phyloP scores from a whole-genome alignment of 2,329 filamentous ascomycete genomes.

The Fusarium redolens region DNA sequence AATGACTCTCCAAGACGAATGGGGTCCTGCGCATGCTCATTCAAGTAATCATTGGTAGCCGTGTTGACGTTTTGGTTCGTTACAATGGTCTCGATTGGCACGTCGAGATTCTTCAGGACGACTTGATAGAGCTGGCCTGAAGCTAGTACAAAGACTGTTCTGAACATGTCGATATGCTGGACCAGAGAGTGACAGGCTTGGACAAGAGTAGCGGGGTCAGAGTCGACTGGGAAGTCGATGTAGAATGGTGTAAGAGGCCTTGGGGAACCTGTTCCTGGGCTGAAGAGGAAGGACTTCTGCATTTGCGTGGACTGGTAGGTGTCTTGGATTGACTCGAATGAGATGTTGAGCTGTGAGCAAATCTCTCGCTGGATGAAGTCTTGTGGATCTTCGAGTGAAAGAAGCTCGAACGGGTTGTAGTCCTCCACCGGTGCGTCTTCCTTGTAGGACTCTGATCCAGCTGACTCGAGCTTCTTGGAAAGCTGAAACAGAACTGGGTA shows the following conservation, averaged over 20 bases:
- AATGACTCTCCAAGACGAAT: not conserved
- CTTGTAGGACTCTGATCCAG: not conserved
- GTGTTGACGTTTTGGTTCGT: constrained; percentile 1
- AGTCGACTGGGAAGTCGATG: constrained; percentile 1
- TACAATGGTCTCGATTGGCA: not conserved
- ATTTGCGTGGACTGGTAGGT: not conserved
- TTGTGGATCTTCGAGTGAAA: not conserved
- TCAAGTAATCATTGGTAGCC: not conserved
- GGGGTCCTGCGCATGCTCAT: not conserved
- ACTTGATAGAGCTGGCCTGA: constrained; percentile 8
- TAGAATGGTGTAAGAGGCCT: not conserved
- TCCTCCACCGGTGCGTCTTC: not conserved
- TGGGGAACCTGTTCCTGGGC: not conserved
- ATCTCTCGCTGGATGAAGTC: not conserved
- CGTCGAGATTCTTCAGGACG: not conserved
- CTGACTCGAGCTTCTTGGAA: not conserved
- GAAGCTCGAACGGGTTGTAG: not conserved
- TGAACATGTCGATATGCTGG: constrained; percentile 10
- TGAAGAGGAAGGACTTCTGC: constrained; percentile 10
- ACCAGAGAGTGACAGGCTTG: not conserved
- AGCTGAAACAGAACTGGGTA: constrained; percentile 6
- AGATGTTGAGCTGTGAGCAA: not conserved
- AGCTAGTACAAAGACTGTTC: constrained; percentile 6
- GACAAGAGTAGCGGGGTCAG: not conserved
- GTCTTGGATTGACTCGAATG: not conserved